Conservation (phyloP, 495 filamentous ascomycete species). For the Penicillium ucsense region DNA sequence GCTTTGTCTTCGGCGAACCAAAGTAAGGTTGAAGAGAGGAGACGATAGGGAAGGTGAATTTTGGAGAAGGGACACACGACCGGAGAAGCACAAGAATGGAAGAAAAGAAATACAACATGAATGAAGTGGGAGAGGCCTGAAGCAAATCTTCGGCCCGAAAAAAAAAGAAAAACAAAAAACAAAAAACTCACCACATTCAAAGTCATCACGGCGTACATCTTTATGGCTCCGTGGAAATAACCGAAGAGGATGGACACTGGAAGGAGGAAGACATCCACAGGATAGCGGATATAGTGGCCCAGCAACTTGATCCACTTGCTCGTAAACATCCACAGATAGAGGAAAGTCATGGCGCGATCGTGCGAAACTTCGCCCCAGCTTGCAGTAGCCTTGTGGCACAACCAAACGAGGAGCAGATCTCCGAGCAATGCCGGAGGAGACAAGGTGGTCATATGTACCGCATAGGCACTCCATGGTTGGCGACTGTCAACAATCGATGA, state of each 20-base stretch:
- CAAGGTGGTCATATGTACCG: slow-evolving; percentile 64
- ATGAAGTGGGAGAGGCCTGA: not conserved
- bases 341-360: slow-evolving; percentile 36
- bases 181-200: slow-evolving; percentile 53
- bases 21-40: too few species aligned
- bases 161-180: slow-evolving; percentile 5
- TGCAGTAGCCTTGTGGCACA: slow-evolving; percentile 38
- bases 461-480: slow-evolving; percentile 69
- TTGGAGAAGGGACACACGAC: too few species aligned
- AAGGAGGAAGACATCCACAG: slow-evolving; percentile 56
- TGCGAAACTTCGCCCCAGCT: slow-evolving; percentile 33
- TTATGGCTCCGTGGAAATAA: slow-evolving; percentile 68
- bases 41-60: too few species aligned
- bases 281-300: slow-evolving; percentile 62
- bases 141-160: not conserved
- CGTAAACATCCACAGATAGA: slow-evolving; percentile 54
- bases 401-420: slow-evolving; percentile 51
- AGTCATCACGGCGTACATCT: slow-evolving; percentile 63
- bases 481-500: slow-evolving; percentile 31
- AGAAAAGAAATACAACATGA: not conserved
- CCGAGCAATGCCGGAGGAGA: slow-evolving; percentile 57
- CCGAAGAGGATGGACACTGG: slow-evolving; percentile 70
- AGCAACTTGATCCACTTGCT: slow-evolving; percentile 71
- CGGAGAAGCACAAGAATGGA: not conserved
- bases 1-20: too few species aligned